Evolutionary conservation across 208 protist genomes (phyloP).

Genomic region (Trypanosomatidae sp.): DNA sequence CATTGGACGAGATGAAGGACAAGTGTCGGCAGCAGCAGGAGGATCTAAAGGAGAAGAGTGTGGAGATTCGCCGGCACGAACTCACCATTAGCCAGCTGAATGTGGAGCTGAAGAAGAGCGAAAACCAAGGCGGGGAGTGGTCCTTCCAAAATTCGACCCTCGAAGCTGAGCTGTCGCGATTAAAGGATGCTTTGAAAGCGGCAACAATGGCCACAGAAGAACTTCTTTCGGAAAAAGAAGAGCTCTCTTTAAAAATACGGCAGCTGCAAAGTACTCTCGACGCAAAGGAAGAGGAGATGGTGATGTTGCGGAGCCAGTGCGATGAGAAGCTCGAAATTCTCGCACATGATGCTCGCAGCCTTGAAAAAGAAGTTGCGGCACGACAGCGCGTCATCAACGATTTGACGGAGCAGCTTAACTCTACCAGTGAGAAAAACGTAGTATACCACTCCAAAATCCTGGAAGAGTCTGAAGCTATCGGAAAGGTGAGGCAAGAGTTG

Average conservation of each 20-base stretch:
- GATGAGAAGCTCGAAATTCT: conserved; percentile 47
- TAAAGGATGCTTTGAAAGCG: conserved; percentile 33
- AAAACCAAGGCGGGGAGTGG: conserved; percentile 50
- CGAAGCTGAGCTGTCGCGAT: conserved; percentile 45
- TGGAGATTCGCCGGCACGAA: conserved; percentile 64
- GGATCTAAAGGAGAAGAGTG: conserved; percentile 55
- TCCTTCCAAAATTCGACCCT: conserved; percentile 39
- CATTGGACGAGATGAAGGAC: conserved; percentile 50
- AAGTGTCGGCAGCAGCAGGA: conserved; percentile 48
- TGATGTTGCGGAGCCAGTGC: conserved; percentile 42
- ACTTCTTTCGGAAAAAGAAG: conserved; percentile 14
- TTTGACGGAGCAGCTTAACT: conserved; percentile 59
- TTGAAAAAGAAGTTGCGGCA: conserved; percentile 49
- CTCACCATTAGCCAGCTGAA: conserved; percentile 60
- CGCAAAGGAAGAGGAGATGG: conserved; percentile 60
- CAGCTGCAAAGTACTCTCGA: conserved; percentile 27
- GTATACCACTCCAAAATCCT: conserved; percentile 54
- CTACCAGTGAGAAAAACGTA: conserved; percentile 53
- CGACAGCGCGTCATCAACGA: conserved; percentile 67
- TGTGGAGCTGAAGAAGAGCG: conserved; percentile 61
- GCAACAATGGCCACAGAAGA: neutral
- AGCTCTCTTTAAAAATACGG: conserved; percentile 14
- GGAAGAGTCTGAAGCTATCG: conserved; percentile 41
- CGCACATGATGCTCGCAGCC: conserved; percentile 31
- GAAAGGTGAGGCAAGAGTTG: conserved; percentile 31